Percentiles rank a stretch among this genome's conserved stretches.
Evolutionary conservation across 148 eudicot genomes (phyloP).

Genomic region (Oxyria digyna): DNA sequence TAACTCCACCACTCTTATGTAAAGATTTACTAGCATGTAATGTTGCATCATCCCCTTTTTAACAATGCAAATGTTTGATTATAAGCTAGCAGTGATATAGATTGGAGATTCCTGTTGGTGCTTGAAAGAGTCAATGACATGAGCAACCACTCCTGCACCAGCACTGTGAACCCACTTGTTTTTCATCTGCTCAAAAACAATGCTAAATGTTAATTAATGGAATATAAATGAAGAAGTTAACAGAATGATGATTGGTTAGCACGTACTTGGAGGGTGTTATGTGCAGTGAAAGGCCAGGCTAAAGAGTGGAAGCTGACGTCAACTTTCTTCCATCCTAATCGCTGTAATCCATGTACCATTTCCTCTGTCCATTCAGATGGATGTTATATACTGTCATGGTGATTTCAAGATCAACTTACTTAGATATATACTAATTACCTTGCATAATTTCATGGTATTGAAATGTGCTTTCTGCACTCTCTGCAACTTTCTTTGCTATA

Average conservation of each 20-base stretch:
- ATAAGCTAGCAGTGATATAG: conserved; percentile 49
- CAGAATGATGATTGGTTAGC: neutral
- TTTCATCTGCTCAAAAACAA: conserved; percentile 48
- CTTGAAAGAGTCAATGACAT: conserved; percentile 75
- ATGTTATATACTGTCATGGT: no score
- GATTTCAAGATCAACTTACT: neutral
- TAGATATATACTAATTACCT: conserved; percentile 27
- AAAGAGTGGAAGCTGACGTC: conserved; percentile 97
- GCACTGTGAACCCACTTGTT: conserved; percentile 93
- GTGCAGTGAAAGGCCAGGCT: conserved; percentile 92
- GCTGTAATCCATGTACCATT: conserved; percentile 85
- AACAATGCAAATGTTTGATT: conserved; percentile 5
- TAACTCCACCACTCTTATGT: neutral
- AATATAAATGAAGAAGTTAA: no score
- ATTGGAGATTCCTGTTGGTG: conserved; percentile 44
- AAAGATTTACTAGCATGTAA: neutral
- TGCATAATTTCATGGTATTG: conserved; percentile 93
- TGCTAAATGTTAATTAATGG: neutral
- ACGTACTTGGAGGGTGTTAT: conserved; percentile 82
- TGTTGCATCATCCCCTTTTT: neutral
- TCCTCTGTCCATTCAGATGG: conserved; percentile 52
- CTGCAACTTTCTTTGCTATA: conserved; percentile 89
- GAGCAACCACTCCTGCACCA: conserved; percentile 86
- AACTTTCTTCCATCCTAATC: conserved; percentile 85
- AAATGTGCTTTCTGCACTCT: conserved; percentile 43